Conservation (phyloP, 495 filamentous ascomycete species). For the Glarea lozoyensis region DNA sequence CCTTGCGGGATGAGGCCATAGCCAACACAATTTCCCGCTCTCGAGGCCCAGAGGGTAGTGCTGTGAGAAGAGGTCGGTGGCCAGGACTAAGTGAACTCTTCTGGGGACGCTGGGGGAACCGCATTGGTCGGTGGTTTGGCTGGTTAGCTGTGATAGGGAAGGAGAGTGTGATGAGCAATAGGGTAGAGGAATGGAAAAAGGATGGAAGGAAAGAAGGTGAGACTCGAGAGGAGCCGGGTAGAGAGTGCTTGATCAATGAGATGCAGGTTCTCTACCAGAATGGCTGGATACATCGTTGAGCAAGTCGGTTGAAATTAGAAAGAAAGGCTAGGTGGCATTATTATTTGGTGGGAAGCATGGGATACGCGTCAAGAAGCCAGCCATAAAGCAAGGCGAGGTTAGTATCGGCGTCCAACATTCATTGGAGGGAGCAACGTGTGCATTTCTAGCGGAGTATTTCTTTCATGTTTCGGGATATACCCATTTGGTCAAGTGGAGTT, state of each 20-base stretch:
- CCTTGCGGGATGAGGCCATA: not conserved
- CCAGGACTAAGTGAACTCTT: slow-evolving; percentile 26
- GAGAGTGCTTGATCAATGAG: slow-evolving; percentile 66
- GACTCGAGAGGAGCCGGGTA: slow-evolving; percentile 41
- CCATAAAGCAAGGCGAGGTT: too few species aligned
- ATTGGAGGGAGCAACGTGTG: too few species aligned
- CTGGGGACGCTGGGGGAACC: slow-evolving; percentile 48
- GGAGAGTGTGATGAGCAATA: slow-evolving; percentile 26
- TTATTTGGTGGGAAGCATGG: too few species aligned
- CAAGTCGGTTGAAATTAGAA: too few species aligned
- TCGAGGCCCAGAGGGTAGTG: not conserved
- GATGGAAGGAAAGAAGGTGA: slow-evolving; percentile 14
- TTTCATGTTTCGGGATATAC: too few species aligned
- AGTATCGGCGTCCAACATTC: too few species aligned
- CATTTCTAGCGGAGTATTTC: too few species aligned
- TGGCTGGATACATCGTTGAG: slow-evolving; percentile 65
- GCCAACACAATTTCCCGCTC: not conserved
- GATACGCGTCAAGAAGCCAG: too few species aligned
- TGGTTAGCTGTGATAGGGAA: slow-evolving; percentile 28
- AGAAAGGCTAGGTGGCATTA: too few species aligned
- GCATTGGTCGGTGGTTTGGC: slow-evolving; percentile 41
- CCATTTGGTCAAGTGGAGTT: too few species aligned
- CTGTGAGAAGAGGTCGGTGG: slow-evolving; percentile 26
- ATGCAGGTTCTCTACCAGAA: slow-evolving; percentile 69
- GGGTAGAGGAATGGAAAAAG: slow-evolving; percentile 26